Conservation (phyloP, 495 filamentous ascomycete genomes). For the Penicillium fimorum region DNA sequence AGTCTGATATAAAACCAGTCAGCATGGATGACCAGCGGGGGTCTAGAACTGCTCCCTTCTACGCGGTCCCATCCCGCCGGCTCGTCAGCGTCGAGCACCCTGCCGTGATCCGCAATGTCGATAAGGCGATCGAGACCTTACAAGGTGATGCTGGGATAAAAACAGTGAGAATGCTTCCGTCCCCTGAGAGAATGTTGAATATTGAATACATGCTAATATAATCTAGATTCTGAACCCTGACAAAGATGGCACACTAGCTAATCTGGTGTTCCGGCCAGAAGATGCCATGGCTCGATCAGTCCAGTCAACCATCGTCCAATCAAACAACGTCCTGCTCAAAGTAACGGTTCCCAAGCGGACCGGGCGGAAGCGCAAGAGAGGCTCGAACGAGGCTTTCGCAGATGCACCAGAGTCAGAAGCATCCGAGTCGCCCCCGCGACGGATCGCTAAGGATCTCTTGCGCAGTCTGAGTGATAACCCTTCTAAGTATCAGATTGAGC, state of each 20-base stretch:
- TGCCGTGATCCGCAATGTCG: conserved; percentile 74
- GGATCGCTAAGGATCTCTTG: conserved; percentile 46
- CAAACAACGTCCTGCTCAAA: conserved; percentile 82
- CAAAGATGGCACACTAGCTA: conserved; percentile 43
- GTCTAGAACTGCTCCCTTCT: conserved; percentile 50
- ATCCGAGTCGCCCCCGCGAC: conserved; percentile 19
- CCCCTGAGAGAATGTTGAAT: not conserved
- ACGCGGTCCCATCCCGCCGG: conserved; percentile 57
- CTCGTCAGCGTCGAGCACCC: conserved; percentile 87
- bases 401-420: conserved; percentile 16
- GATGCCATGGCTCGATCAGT: conserved; percentile 75
- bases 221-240: conserved; percentile 43
- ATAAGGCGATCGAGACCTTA: conserved; percentile 77
- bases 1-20: not conserved
- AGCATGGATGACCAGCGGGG: conserved; percentile 25
- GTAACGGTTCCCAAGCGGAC: conserved; percentile 84
- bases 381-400: conserved; percentile 63
- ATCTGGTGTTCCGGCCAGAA: conserved; percentile 67
- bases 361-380: conserved; percentile 77
- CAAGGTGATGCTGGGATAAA: conserved; percentile 63
- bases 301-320: conserved; percentile 63
- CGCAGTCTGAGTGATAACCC: conserved; percentile 71
- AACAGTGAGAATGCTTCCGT: conserved; percentile 48
- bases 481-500: conserved; percentile 64
- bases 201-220: conserved; percentile 11